These are phyloP conservation scores for Populus davidiana DNA, from an alignment of 345 rosid species.

Conservation along the genomic window DNA sequence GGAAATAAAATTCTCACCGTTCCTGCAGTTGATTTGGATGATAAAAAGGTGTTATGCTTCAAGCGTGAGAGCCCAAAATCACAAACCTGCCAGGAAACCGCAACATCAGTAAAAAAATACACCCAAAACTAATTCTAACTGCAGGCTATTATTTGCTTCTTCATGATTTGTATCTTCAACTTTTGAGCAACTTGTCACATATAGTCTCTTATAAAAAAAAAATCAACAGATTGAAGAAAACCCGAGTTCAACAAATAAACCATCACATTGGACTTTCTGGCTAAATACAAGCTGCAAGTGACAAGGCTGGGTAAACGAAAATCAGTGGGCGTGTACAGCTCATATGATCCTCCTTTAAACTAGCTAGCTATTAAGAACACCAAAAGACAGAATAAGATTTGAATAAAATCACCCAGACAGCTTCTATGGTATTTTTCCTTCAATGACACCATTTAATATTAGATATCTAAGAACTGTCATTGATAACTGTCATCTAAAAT, in stretches of 20 bases:
- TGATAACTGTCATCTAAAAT: too few relatives aligned
- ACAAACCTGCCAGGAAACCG: slow-evolving; percentile 55
- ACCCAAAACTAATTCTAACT: not conserved
- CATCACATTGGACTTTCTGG: slow-evolving; percentile 1
- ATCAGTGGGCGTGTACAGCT: not conserved
- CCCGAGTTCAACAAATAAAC: not conserved
- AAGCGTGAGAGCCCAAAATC: slow-evolving; percentile 99
- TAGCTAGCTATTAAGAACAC: not conserved
- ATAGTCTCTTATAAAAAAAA: not conserved
- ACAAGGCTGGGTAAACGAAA: not conserved
- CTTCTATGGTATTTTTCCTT: not conserved
- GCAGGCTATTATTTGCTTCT: not conserved
- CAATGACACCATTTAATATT: not conserved
- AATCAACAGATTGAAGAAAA: not conserved
- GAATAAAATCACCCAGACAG: not conserved
- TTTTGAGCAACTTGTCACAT: not conserved
- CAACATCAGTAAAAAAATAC: not conserved
- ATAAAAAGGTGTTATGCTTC: slow-evolving; percentile 92
- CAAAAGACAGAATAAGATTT: not conserved
- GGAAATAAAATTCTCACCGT: slow-evolving; percentile 51
- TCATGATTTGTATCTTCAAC: not conserved
- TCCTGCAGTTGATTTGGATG: slow-evolving; percentile 99
- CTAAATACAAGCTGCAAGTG: not conserved
- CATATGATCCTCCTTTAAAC: not conserved
- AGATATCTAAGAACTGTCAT: too few relatives aligned